Base-by-base conservation (phyloP, 805 yeast species). In the Blastobotrys peoriensis region DNA sequence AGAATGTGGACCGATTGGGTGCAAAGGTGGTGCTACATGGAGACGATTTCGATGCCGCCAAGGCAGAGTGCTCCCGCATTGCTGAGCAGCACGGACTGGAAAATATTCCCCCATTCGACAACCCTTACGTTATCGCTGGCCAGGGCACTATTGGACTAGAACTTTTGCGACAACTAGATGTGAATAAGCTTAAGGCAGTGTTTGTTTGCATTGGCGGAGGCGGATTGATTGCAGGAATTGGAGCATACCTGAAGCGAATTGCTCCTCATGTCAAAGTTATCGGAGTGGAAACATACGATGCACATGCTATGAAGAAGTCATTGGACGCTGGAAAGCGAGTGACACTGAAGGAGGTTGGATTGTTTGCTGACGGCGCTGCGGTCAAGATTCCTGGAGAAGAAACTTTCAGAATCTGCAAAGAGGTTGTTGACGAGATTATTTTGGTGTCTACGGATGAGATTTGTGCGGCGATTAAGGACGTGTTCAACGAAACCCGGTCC, bases 321-420 rank as follows among this genome's bases (percentile, higher is more conserved):
- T 62, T 87, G 49, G 60, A 77, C 47, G 60, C 64, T 15, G 74
- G 78, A 15, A 65, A 78, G 45, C 74, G 83, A 52, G 78, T 75
- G 9, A 60, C 70, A 2, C 71, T 94, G 41, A 64, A 71, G 19
- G 68, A 73, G n/a, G 98, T 89, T 2, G 99, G 99, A n/a, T 70
- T 85, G 5, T 93, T 93, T 66, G 98, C 98, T 18, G 99, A 93
- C 64, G 99, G 99, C 62, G 87, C 99, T 8, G 97, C 98, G 6
- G 99, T 93, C 36, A 85, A 81, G 59, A 63, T 81, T 20, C 72
- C 87, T 18, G 99, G 99, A 49, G 85, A 81, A 48, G 98, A 94
- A 65, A 85, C 96, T 9, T 93, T 86, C 72, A 74, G 93, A 57
- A 74, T 91, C 8, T 79, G 88, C 54, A 68, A 74, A 54, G 78